A percentile compares a stretch with the other conserved stretches of the same genome.
phyloP scores from a whole-genome alignment of 2,329 filamentous ascomycete species.

The Scedosporium apiospermum region DNA sequence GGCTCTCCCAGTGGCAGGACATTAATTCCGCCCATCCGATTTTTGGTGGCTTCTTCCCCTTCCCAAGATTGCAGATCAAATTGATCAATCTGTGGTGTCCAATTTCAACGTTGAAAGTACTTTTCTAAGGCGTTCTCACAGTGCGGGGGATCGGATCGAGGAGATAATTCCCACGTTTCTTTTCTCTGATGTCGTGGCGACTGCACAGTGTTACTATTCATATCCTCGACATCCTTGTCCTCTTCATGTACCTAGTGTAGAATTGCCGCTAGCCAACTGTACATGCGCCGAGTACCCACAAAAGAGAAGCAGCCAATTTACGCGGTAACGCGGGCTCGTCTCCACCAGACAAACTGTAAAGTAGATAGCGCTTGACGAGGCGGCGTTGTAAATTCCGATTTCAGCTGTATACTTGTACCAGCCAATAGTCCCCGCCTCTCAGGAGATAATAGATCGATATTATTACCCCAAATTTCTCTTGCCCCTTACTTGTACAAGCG shows the following conservation, averaged over 20 bases:
- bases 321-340: slow-evolving; percentile 4
- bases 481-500: neutral
- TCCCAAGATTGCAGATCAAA: too few species aligned
- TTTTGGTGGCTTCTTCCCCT: too few species aligned
- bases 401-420: neutral
- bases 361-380: neutral
- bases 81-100: too few species aligned
- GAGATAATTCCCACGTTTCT: too few species aligned
- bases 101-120: too few species aligned
- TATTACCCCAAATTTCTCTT: slow-evolving; percentile 5
- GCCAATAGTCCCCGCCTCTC: neutral
- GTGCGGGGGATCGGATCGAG: too few species aligned
- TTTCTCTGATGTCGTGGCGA: too few species aligned
- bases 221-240: neutral
- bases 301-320: slow-evolving; percentile 3
- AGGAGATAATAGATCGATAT: neutral
- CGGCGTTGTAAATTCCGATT: neutral
- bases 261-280: neutral
- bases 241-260: neutral
- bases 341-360: neutral
- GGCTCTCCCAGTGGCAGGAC: too few species aligned
- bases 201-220: neutral
- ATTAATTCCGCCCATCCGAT: too few species aligned
- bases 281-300: too few species aligned
- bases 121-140: too few species aligned